Evolutionary conservation across 73 alveolate species (phyloP).

Genomic region (Paramecium sonneborni): DNA sequence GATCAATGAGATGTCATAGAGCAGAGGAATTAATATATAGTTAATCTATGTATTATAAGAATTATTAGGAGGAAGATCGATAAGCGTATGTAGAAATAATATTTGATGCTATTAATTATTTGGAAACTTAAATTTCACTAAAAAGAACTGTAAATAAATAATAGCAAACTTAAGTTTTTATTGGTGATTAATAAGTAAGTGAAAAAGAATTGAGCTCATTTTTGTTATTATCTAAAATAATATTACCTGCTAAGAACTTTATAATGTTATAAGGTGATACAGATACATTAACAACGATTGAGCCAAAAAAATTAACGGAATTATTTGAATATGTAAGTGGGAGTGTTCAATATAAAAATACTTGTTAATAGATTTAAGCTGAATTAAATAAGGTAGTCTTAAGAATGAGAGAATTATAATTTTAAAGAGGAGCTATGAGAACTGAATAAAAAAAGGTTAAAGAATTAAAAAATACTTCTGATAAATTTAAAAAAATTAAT

Average conservation of each 20-base stretch:
- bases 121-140: neutral
- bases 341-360: neutral
- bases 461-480: neutral
- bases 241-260: slow-evolving; percentile 13
- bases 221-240: neutral
- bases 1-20: slow-evolving; percentile 59
- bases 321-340: neutral
- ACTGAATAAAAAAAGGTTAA: neutral
- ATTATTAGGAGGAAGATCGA: neutral
- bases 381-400: neutral
- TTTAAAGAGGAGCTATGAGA: neutral
- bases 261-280: slow-evolving; percentile 44
- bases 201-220: slow-evolving; percentile 7
- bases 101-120: slow-evolving; percentile 17
- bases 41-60: neutral
- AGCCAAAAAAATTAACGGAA: neutral
- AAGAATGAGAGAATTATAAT: neutral
- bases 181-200: neutral
- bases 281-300: neutral
- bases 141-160: neutral
- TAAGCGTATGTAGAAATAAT: neutral
- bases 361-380: neutral
- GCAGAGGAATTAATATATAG: neutral
- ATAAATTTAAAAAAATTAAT: neutral
- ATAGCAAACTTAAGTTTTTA: neutral